phyloP scores from a whole-genome alignment of 163 green algal species.

The Prototheca wickerhamii region DNA sequence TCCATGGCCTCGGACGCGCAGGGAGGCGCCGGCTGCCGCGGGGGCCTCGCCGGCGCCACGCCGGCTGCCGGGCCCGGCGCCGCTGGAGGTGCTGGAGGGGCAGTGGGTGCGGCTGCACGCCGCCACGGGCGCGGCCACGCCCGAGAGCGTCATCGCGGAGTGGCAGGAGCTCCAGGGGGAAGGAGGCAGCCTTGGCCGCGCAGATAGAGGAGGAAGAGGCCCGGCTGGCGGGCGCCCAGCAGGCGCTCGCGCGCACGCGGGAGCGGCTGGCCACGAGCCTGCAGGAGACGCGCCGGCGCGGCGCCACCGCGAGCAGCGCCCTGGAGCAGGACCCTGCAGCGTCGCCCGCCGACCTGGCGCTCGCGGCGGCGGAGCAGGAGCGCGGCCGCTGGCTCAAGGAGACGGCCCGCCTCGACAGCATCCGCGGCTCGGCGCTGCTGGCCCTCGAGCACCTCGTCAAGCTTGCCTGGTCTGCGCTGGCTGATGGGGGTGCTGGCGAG shows the following conservation, averaged over 20 bases:
- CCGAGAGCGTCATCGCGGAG: slow-evolving; percentile 3
- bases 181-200: slow-evolving; percentile 14
- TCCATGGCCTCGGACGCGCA: too few species aligned
- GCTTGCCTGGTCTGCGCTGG: too few species aligned
- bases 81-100: slow-evolving; percentile 51
- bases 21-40: slow-evolving; percentile 40
- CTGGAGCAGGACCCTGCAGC: slow-evolving; percentile 34
- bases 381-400: neutral
- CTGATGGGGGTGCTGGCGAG: too few species aligned
- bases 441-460: too few species aligned
- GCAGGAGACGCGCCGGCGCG: too few species aligned
- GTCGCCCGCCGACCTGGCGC: too few species aligned
- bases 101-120: slow-evolving; percentile 61
- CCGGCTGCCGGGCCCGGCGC: neutral
- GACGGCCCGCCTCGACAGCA: too few species aligned
- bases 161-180: slow-evolving; percentile 9
- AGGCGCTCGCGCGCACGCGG: neutral
- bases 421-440: too few species aligned
- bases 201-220: slow-evolving; percentile 45
- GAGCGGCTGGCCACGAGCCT: too few species aligned
- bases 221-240: slow-evolving; percentile 67
- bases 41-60: slow-evolving; percentile 16
- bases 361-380: too few species aligned
- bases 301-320: slow-evolving; percentile 22
- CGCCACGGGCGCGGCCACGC: slow-evolving; percentile 44